Conservation (phyloP, 306 rosid genomes). For the Hylodesmum podocarpum region DNA sequence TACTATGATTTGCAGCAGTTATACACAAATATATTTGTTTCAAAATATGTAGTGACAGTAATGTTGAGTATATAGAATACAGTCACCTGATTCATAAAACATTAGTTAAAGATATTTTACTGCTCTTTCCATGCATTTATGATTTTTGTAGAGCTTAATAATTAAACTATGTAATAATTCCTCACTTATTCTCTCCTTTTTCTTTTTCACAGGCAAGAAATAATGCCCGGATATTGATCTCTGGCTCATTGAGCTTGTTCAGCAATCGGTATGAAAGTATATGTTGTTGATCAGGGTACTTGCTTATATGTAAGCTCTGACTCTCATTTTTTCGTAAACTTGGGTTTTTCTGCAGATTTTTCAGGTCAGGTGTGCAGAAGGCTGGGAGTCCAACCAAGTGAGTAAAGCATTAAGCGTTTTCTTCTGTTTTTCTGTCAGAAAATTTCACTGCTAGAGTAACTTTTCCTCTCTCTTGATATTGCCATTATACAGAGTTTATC, state of each 20-base stretch:
- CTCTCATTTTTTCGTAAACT: slow-evolving; percentile 8
- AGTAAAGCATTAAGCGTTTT: slow-evolving; percentile 41
- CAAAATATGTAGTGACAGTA: neutral
- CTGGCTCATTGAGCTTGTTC: slow-evolving; percentile 88
- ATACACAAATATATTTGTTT: neutral
- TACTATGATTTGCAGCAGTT: neutral
- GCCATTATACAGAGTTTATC: neutral
- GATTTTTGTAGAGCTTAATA: slow-evolving; percentile 6
- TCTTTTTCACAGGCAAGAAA: slow-evolving; percentile 77
- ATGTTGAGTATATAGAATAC: neutral
- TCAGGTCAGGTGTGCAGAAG: slow-evolving; percentile 85
- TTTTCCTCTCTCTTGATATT: neutral
- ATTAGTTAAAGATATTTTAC: neutral
- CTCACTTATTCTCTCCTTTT: neutral
- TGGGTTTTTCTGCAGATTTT: slow-evolving; percentile 59
- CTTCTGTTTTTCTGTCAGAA: slow-evolving; percentile 10
- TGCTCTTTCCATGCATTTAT: slow-evolving; percentile 12
- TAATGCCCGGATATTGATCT: slow-evolving; percentile 88
- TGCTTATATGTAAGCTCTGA: slow-evolving; percentile 9
- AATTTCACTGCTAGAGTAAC: neutral
- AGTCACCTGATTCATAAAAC: neutral
- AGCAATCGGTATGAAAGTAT: slow-evolving; percentile 66
- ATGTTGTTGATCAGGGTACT: neutral
- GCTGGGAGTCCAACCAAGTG: slow-evolving; percentile 73
- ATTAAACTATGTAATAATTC: neutral